Evolutionary conservation across 2,329 filamentous ascomycete genomes (phyloP).

Genomic region (Periconia sp.): DNA sequence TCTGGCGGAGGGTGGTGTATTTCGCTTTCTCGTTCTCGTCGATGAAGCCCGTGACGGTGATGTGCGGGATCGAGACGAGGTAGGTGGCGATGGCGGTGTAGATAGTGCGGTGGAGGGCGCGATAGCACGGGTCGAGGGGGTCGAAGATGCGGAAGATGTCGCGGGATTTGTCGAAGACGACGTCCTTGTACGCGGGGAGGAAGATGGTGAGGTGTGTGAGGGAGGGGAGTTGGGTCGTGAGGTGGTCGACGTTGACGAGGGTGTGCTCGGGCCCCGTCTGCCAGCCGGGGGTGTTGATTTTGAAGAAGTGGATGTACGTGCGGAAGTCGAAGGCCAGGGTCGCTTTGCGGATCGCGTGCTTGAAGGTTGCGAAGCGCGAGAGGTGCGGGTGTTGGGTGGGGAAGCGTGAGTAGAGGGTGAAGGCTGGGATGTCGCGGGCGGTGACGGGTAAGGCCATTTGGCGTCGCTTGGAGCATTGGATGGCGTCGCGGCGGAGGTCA

Average conservation of each 20-base stretch:
- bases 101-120: conserved; percentile 23
- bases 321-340: conserved; percentile 21
- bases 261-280: not conserved
- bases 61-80: conserved; percentile 10
- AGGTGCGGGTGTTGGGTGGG: conserved; percentile 27
- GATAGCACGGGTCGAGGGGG: conserved; percentile 18
- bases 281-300: conserved; percentile 18
- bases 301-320: conserved; percentile 28
- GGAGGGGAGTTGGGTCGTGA: conserved; percentile 17
- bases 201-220: conserved; percentile 22
- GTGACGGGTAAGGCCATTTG: conserved; percentile 12
- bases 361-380: conserved; percentile 22
- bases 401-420: conserved; percentile 3
- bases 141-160: conserved; percentile 19
- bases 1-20: conserved; percentile 4
- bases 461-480: conserved; percentile 13
- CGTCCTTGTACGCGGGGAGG: conserved; percentile 13
- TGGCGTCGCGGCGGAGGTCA: not conserved
- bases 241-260: conserved; percentile 15
- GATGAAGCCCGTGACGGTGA: conserved; percentile 21
- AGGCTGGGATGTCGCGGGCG: not conserved
- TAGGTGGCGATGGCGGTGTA: conserved; percentile 25
- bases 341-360: conserved; percentile 29
- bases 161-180: not conserved
- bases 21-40: conserved; percentile 17